Base-by-base conservation (phyloP, 1,284 basidiomycete genomes). In the Sanghuangporus weigelae region DNA sequence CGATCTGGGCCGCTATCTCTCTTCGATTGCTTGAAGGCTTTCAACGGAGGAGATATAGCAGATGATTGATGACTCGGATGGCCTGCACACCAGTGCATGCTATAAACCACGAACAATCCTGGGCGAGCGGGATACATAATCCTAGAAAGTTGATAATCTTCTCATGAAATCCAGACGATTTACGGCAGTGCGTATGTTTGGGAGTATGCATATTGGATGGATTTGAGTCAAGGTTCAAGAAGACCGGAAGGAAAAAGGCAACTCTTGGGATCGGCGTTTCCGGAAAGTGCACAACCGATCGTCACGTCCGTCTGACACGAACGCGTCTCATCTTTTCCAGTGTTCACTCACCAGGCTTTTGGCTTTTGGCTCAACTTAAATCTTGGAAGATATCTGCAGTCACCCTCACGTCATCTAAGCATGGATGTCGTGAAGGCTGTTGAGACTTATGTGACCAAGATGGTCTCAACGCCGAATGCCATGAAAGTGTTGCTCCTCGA, bases 401-500 rank as follows among this genome's bases (percentile, higher is more conserved):
- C 6, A 35, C 6, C 36, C 11, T 8, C n/a, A 1, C 7, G 31
- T 8, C n/a, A 36, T 5, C 31, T 16, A 5, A 36, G 44, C 14
- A 98, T 99, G 96, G 96, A 99, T 77, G 89, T 96, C 67, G 84
- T 94, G 69, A 96, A 96, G 75, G 96, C 97, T 2, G 88, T 98
- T 49, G 93, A 96, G 77, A 93, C 89, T 16, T 99, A 99, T 80
- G 85, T 98, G 71, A 84, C 86, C 68, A 96, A 93, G 79, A 84
- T 98, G 81, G 85, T 98, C 66, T 88, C 89, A 36, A 87, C 87
- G 63, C 92, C 95, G 56, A 80, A 84, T 7, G 86, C 93, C 7
- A 98, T 99, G 91, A 99, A 99, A 77, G 95, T 98, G n/a, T 82
- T 99, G 50, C 83, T 99, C 38, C 86, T 99, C 31, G 97, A 99